Base-by-base conservation (phyloP, 306 rosid genomes). In the Erythrophleum fordii region DNA sequence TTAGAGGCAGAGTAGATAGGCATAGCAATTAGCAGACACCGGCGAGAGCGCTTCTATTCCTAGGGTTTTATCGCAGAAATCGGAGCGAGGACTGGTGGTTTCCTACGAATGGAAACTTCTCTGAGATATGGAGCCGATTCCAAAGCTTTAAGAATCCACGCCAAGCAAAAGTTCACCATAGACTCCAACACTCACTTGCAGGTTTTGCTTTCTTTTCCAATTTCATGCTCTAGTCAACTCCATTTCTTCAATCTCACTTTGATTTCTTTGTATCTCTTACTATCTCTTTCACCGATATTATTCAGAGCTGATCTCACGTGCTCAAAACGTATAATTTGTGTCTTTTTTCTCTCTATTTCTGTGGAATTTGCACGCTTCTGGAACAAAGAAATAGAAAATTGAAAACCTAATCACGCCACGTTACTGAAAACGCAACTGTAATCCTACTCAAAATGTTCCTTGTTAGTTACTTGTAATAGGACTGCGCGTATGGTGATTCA, bases 61-160 rank as follows among this genome's bases (percentile, higher is more conserved):
- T 79, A 80, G 85, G 85, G 82, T 79, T 72, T 68, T 29, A 39
- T 62, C 1, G 10, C 22, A 20, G 45, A 69, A 68, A 42, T 48
- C 11, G 60, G 35, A 37, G 48, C 11, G 70, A 31, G 26, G 25
- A 44, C 46, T 5, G 17, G 41, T 3, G 7, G 18, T 60, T 49
- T 26, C 72, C 25, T 37, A 8, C 14, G 5, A 53, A 96, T 96
- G 98, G 98, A 96, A 81, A 92, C 99, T 53, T 96, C 97, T 72
- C 85, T 96, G 55, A 81, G 97, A 87, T 95, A 75, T 5, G 88
- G 77, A 37, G 91, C 86, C 70, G 93, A 93, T 55, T 86, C 97
- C 83, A 90, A 84, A 84, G 87, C 91, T 48, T 25, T 96, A 18
- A 83, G 88, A 84, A 87, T 93, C 80, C 92, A 93, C 44, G 97